Base-by-base conservation (phyloP, 257 asterid species). In the Cruciata laevipes region DNA sequence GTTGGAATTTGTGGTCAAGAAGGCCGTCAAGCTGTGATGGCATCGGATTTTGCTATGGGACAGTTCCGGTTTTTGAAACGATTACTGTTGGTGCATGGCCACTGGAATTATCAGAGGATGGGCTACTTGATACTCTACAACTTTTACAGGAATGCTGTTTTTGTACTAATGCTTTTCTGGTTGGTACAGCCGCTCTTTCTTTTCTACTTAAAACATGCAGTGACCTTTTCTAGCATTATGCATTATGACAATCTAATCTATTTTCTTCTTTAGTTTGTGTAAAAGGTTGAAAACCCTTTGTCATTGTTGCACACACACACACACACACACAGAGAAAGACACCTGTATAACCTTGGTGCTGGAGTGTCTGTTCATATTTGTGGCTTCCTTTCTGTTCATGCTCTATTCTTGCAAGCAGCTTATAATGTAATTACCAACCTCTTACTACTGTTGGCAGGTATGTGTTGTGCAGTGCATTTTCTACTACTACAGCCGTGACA, bases 1-100 rank as follows among this genome's bases (percentile, higher is more conserved):
- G 96, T 94, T 75, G 99, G 99, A 71, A 85, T 94, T 74, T 88
- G 96, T 82, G 99, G 99, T 74, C 96, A 87, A 78, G 99, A 94
- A 84, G 99, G 99, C 81, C 96, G 97, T 69, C 99, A 94, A 84
- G 99, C 97, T 53, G 99, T 94, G 79, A 94, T 94, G 99, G 99
- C 99, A 30, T 85, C 99, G 30, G 99, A 94, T 82, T 94, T 90
- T 84, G 96, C 99, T 31, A 90, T 94, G 97, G 99, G 99, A 65
- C 97, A 94, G 76, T 90, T 90, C 67, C 83, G 86, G 70, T 94
- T 94, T 84, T 83, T 90, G 79, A 88, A 90, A 74, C 80, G 91
- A 74, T 81, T 94, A 80, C 96, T 94, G 74, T 79, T 94, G 83
- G 99, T 90, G 74, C 99, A 90, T 71, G 99, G 99, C 14, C 99